phyloP scores from a whole-genome alignment of 768 basidiomycete genomes.

The Pleurotus ostreatus region DNA sequence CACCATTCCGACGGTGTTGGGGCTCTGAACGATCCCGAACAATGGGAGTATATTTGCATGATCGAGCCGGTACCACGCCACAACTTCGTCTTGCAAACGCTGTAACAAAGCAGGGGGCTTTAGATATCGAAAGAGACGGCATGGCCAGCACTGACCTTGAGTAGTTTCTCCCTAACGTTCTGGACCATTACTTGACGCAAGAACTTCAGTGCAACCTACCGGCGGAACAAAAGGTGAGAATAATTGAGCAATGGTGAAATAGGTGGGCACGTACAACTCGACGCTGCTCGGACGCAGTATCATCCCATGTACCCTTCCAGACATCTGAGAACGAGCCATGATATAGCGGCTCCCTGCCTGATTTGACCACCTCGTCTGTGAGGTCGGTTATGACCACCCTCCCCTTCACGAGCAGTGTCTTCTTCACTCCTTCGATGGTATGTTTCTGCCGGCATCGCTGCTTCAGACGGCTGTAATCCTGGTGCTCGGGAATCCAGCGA shows the following conservation, averaged over 20 bases:
- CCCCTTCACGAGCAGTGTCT: slow-evolving; percentile 49
- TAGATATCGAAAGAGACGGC: not conserved
- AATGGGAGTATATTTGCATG: slow-evolving; percentile 54
- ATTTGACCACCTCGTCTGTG: slow-evolving; percentile 47
- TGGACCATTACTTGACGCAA: slow-evolving; percentile 48
- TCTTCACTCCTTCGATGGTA: slow-evolving; percentile 48
- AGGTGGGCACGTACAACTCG: slow-evolving; percentile 23
- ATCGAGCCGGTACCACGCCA: slow-evolving; percentile 54
- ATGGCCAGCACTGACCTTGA: slow-evolving; percentile 32
- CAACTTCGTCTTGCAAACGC: slow-evolving; percentile 54
- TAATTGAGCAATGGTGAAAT: not conserved
- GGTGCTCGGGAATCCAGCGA: slow-evolving; percentile 49
- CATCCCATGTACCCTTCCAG: slow-evolving; percentile 56
- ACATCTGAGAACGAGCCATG: slow-evolving; percentile 60
- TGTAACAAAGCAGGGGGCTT: slow-evolving; percentile 17
- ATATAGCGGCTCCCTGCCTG: slow-evolving; percentile 44
- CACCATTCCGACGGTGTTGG: slow-evolving; percentile 56
- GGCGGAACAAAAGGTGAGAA: not conserved
- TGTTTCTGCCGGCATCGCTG: slow-evolving; percentile 57
- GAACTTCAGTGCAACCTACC: slow-evolving; percentile 55
- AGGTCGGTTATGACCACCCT: slow-evolving; percentile 46
- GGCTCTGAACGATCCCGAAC: slow-evolving; percentile 49
- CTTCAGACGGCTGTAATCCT: slow-evolving; percentile 52
- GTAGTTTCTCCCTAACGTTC: slow-evolving; percentile 46
- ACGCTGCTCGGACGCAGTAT: slow-evolving; percentile 35